Conservation (phyloP, 148 eudicot genomes). For the Gaultheria prostrata region DNA sequence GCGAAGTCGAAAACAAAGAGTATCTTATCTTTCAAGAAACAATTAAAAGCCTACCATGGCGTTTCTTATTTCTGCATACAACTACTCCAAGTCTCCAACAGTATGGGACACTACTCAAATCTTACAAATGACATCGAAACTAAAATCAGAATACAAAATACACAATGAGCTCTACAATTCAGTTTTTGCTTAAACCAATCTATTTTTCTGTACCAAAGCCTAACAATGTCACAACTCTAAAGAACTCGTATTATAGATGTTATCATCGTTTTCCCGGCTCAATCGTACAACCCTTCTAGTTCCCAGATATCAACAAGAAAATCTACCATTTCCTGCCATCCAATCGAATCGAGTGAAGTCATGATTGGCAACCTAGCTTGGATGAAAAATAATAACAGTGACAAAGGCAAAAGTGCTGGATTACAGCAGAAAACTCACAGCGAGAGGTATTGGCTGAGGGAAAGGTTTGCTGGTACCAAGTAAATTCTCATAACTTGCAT, state of each 20-base stretch:
- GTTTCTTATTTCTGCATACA: no score
- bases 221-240: not conserved
- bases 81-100: no score
- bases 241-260: not conserved
- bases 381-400: not conserved
- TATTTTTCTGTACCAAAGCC: not conserved
- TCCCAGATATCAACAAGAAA: conserved; percentile 58
- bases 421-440: conserved; percentile 40
- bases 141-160: not conserved
- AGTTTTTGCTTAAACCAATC: not conserved
- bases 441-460: conserved; percentile 58
- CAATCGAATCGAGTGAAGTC: not conserved
- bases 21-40: no score
- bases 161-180: not conserved
- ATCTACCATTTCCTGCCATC: conserved; percentile 52
- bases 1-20: no score
- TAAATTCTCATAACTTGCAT: conserved; percentile 62
- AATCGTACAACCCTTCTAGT: conserved; percentile 55
- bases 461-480: conserved; percentile 70
- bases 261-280: conserved; percentile 1
- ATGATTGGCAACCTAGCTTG: not conserved
- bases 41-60: no score
- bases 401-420: not conserved
- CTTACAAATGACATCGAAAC: not conserved
- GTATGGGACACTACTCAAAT: not conserved